A percentile compares a stretch with the other conserved stretches of the same genome.
These are phyloP conservation scores for Turnera subulata DNA, from an alignment of 345 rosid species.

Conservation along the genomic window DNA sequence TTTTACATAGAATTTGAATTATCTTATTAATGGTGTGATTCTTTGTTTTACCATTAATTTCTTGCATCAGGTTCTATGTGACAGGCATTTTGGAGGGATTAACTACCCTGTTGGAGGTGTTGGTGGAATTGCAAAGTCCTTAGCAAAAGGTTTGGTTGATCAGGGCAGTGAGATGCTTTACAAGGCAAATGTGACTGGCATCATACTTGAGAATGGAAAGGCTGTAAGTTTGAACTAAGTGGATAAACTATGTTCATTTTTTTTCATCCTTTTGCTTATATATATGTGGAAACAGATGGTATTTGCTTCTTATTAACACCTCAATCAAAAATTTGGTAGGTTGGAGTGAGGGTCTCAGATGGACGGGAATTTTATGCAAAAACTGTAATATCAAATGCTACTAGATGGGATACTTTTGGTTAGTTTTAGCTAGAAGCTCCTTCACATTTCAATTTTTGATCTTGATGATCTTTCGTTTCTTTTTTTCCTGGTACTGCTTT, in stretches of 20 bases:
- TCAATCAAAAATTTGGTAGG: conserved; percentile 38
- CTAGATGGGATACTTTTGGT: conserved; percentile 99
- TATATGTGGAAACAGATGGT: not conserved
- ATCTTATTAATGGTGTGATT: conserved; percentile 2
- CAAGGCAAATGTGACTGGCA: conserved; percentile 70
- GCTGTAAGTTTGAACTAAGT: conserved; percentile 56
- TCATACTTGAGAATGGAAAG: conserved; percentile 70
- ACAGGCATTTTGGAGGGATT: conserved; percentile 96
- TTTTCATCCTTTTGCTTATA: conserved; percentile 4
- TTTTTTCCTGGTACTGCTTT: not conserved
- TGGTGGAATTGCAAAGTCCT: conserved; percentile 84
- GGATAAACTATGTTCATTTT: conserved; percentile 5
- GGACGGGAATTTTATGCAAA: conserved; percentile 72
- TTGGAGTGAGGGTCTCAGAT: conserved; percentile 82
- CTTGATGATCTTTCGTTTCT: not conserved
- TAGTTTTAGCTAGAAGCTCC: conserved; percentile 25
- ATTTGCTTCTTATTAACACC: conserved; percentile 12
- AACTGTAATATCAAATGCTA: conserved; percentile 87
- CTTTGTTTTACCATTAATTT: conserved; percentile 5
- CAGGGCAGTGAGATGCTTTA: conserved; percentile 81
- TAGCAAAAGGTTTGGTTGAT: conserved; percentile 72
- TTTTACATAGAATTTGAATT: conserved; percentile 8
- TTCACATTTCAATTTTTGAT: conserved; percentile 4
- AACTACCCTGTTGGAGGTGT: conserved; percentile 95
- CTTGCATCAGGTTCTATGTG: conserved; percentile 75